phyloP scores from a whole-genome alignment of 148 eudicot genomes.

The Beta vulgaris region DNA sequence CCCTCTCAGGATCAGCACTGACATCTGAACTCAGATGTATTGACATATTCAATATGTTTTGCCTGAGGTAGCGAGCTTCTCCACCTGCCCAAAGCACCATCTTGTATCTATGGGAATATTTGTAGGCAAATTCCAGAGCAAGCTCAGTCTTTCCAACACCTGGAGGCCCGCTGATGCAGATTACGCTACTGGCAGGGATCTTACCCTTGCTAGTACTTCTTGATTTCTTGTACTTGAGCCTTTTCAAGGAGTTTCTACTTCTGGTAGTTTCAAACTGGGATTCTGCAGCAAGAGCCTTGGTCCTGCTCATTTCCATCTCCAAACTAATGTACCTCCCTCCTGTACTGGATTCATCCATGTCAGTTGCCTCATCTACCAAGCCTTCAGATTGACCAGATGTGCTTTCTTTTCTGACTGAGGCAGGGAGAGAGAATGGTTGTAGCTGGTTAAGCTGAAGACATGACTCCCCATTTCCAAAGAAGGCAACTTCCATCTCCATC shows the following conservation, averaged over 20 bases:
- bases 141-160: constrained; percentile 89
- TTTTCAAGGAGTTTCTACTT: constrained; percentile 53
- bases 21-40: constrained; percentile 62
- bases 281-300: constrained; percentile 55
- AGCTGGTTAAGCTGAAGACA: constrained; percentile 33
- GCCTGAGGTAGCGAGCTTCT: constrained; percentile 69
- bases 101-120: constrained; percentile 64
- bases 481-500: constrained; percentile 55
- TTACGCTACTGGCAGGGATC: constrained; percentile 47
- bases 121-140: constrained; percentile 76
- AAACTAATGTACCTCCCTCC: constrained; percentile 46
- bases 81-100: constrained; percentile 91
- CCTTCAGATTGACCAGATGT: constrained; percentile 62
- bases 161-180: constrained; percentile 60
- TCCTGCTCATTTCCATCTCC: constrained; percentile 58
- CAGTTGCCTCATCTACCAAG: constrained; percentile 68
- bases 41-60: constrained; percentile 66
- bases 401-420: constrained; percentile 35
- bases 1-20: constrained; percentile 80
- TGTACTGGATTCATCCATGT: constrained; percentile 39
- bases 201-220: constrained; percentile 66
- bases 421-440: constrained; percentile 8
- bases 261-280: constrained; percentile 56
- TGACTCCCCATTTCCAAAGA: constrained; percentile 53
- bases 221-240: constrained; percentile 67